These are phyloP conservation scores for Vanderwaltozyma yarrowii DNA, from an alignment of 805 yeast genomes.

Conservation along the genomic window DNA sequence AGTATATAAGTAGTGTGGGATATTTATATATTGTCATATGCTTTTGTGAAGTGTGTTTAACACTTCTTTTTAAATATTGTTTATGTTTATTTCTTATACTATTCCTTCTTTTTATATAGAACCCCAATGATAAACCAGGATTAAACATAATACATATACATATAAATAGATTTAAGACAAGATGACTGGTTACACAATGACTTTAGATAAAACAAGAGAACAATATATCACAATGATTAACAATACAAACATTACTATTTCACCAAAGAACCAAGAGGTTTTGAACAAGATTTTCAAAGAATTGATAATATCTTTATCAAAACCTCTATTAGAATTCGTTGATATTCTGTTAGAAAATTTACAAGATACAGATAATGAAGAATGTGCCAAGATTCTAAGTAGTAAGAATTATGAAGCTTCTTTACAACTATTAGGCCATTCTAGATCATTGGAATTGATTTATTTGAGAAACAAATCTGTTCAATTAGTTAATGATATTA, in stretches of 20 bases:
- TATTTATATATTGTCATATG: no score
- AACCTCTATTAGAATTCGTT: conserved; percentile 19
- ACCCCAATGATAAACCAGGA: no score
- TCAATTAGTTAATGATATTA: background rate
- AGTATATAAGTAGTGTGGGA: no score
- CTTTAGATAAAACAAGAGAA: background rate
- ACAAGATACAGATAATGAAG: background rate
- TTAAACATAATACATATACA: no score
- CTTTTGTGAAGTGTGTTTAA: no score
- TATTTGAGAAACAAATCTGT: background rate
- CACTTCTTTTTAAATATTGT: no score
- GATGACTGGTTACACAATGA: conserved; percentile 4
- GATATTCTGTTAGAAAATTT: conserved; percentile 12
- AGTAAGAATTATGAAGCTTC: background rate
- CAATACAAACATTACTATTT: background rate
- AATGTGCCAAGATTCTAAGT: background rate
- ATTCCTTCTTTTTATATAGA: no score
- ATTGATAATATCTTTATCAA: conserved; percentile 11
- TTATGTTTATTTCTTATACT: no score
- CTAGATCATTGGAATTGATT: background rate
- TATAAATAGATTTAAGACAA: background rate
- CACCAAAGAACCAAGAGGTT: conserved; percentile 1
- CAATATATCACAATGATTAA: background rate
- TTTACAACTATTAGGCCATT: conserved; percentile 1
- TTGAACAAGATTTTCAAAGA: conserved; percentile 6